Conservation (phyloP, 179 eudicot species). For the Dionaea muscipula region DNA sequence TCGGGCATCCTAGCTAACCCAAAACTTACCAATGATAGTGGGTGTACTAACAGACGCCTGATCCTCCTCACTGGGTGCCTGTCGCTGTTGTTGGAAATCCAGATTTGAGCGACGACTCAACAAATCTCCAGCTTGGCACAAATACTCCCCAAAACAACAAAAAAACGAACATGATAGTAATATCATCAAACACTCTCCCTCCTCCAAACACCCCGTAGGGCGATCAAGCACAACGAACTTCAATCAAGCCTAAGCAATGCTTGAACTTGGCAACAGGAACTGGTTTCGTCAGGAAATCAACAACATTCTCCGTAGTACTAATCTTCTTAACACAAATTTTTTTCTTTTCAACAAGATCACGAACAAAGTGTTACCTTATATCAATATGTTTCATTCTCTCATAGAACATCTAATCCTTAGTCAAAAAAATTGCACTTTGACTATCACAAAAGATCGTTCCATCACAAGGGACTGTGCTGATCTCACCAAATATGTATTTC, state of each 20-base stretch:
- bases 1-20: too few species aligned
- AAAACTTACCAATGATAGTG: too few species aligned
- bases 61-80: too few species aligned
- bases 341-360: not conserved
- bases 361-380: not conserved
- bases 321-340: not conserved
- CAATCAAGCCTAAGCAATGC: not conserved
- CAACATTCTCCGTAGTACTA: not conserved
- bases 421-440: not conserved
- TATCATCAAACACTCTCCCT: too few species aligned
- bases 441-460: not conserved
- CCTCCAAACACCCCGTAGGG: too few species aligned
- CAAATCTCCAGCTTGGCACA: too few species aligned
- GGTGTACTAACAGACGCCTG: too few species aligned
- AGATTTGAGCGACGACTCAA: too few species aligned
- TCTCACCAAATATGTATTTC: too few species aligned
- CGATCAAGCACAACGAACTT: not conserved
- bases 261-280: not conserved
- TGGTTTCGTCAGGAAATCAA: not conserved
- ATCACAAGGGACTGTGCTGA: not conserved
- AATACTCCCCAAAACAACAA: too few species aligned
- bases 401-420: not conserved
- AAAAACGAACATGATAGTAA: too few species aligned
- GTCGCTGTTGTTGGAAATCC: too few species aligned
- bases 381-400: not conserved